Percentiles rank a stretch among this genome's conserved stretches.
phyloP scores from a whole-genome alignment of 495 filamentous ascomycete species.

The Tuber aestivum region DNA sequence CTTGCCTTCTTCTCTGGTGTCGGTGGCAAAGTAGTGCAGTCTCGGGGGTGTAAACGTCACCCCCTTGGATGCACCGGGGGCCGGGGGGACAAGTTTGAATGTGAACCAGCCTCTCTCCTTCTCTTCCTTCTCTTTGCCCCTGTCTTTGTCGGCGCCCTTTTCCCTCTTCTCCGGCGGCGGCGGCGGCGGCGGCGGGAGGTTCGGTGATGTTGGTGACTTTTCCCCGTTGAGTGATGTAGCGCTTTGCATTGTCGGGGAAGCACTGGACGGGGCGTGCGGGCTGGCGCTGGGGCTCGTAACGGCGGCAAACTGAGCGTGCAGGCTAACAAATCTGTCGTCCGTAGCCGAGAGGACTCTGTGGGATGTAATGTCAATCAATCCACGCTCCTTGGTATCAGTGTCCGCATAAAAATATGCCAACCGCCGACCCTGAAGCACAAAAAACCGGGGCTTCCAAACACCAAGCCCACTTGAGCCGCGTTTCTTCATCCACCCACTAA shows the following conservation, averaged over 20 bases:
- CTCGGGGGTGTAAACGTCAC: constrained; percentile 97
- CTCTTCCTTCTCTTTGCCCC: constrained; percentile 29
- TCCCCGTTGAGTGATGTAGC: constrained; percentile 23
- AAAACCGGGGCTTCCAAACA: constrained; percentile 91
- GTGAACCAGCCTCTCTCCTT: constrained; percentile 59
- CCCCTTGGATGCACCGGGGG: constrained; percentile 75
- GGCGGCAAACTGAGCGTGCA: constrained; percentile 88
- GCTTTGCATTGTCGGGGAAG: constrained; percentile 50
- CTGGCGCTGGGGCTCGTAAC: constrained; percentile 69
- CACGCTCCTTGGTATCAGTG: constrained; percentile 82
- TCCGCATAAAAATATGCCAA: constrained; percentile 96
- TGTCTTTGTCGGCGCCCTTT: constrained; percentile 22
- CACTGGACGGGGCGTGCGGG: constrained; percentile 55
- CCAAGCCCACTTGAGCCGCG: constrained; percentile 64
- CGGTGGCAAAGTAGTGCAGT: constrained; percentile 95
- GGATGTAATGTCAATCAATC: constrained; percentile 93
- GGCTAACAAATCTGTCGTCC: constrained; percentile 76
- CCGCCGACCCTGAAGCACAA: constrained; percentile 82
- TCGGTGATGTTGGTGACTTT: constrained; percentile 26
- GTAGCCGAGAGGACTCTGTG: constrained; percentile 95
- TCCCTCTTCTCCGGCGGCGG: constrained; percentile 20
- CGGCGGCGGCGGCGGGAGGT: no score
- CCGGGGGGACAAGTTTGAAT: constrained; percentile 94
- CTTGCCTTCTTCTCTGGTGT: constrained; percentile 77
- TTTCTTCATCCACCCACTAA: constrained; percentile 99